Percentiles rank a stretch among this genome's conserved stretches.
Conservation (phyloP, 116 monocot genomes). For the Posidonia oceanica region DNA sequence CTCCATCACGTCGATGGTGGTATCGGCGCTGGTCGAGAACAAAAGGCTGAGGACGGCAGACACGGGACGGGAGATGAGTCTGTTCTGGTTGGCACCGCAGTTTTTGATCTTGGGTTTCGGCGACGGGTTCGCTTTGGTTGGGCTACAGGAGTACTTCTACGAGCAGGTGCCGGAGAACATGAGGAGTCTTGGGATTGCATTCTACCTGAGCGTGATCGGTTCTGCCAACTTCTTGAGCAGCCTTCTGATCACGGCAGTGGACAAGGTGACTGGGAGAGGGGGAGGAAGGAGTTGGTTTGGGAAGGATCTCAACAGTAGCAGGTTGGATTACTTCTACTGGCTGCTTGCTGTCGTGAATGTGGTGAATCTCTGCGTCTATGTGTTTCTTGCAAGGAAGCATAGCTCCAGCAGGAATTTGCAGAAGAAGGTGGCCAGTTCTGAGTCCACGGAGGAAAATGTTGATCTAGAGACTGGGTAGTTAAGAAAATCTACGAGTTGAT, state of each 20-base stretch:
- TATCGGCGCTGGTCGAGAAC: slow-evolving; percentile 37
- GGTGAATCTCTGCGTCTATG: slow-evolving; percentile 35
- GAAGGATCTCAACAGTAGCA: slow-evolving; percentile 58
- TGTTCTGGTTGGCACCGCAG: slow-evolving; percentile 76
- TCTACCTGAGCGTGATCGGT: slow-evolving; percentile 64
- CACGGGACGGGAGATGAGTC: slow-evolving; percentile 16
- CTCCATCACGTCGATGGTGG: slow-evolving; percentile 24
- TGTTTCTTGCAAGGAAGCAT: slow-evolving; percentile 33
- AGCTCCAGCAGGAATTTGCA: slow-evolving; percentile 42
- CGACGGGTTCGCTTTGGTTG: slow-evolving; percentile 61
- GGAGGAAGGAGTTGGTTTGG: slow-evolving; percentile 43
- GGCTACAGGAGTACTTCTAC: slow-evolving; percentile 82
- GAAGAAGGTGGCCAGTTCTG: slow-evolving; percentile 10
- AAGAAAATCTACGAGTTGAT: no score
- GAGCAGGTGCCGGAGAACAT: slow-evolving; percentile 74
- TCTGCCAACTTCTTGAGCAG: slow-evolving; percentile 46
- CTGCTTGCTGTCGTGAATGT: slow-evolving; percentile 28
- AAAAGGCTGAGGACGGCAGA: slow-evolving; percentile 20
- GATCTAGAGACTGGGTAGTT: neutral
- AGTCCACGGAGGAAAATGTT: neutral
- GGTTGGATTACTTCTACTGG: slow-evolving; percentile 66
- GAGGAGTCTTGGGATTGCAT: slow-evolving; percentile 67
- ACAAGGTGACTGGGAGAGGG: slow-evolving; percentile 11
- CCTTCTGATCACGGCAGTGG: slow-evolving; percentile 35
- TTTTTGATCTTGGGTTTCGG: slow-evolving; percentile 57